Conservation (phyloP, 2,329 filamentous ascomycete species). For the Cladosporium colombiae region DNA sequence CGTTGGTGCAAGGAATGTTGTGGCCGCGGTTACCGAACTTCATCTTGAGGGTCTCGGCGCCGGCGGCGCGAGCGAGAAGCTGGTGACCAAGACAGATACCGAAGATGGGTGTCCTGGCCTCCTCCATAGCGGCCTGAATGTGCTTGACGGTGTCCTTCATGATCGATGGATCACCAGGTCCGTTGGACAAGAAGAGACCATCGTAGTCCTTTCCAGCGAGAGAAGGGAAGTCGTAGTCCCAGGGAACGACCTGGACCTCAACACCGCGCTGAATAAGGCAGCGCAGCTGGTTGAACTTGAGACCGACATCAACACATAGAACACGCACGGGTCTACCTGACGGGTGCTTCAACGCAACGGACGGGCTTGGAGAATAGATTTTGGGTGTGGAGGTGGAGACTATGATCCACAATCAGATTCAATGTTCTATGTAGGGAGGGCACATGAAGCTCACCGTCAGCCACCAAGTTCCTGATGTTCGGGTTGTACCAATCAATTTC, state of each 20-base stretch:
- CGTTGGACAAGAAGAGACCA: slow-evolving; percentile 96
- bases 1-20: slow-evolving; percentile 96
- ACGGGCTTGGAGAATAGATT: slow-evolving; percentile 74
- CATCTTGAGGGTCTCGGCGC: slow-evolving; percentile 88
- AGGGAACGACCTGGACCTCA: slow-evolving; percentile 91
- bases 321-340: slow-evolving; percentile 85
- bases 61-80: slow-evolving; percentile 82
- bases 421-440: slow-evolving; percentile 11
- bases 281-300: slow-evolving; percentile 97
- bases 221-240: slow-evolving; percentile 86
- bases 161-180: slow-evolving; percentile 89
- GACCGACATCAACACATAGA: slow-evolving; percentile 90
- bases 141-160: slow-evolving; percentile 78
- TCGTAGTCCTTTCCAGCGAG: slow-evolving; percentile 84
- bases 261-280: slow-evolving; percentile 90
- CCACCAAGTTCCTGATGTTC: slow-evolving; percentile 88
- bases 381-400: slow-evolving; percentile 87
- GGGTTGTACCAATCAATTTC: slow-evolving; percentile 86
- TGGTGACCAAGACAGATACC: slow-evolving; percentile 97
- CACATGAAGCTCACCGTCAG: slow-evolving; percentile 70
- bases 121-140: slow-evolving; percentile 72
- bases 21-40: slow-evolving; percentile 99
- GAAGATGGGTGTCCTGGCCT: slow-evolving; percentile 83
- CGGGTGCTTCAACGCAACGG: slow-evolving; percentile 76
- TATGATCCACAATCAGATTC: slow-evolving; percentile 44